A percentile compares a stretch with the other conserved stretches of the same genome.
Evolutionary conservation across 2,329 filamentous ascomycete species (phyloP).

Genomic region (Alternaria brassicicola): DNA sequence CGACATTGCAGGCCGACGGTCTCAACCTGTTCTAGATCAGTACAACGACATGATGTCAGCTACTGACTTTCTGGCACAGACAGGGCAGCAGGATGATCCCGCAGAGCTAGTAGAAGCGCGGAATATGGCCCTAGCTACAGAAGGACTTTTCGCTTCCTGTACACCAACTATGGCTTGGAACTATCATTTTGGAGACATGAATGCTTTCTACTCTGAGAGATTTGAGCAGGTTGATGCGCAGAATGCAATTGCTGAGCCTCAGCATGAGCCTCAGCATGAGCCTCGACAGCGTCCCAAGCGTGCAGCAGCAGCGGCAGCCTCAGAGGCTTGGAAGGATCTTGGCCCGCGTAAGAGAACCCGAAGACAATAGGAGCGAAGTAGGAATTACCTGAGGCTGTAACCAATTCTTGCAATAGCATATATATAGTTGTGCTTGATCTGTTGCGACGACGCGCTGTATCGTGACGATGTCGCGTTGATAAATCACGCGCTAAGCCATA

Average conservation of each 20-base stretch:
- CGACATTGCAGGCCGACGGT: slow-evolving; percentile 6
- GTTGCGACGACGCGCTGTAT: neutral
- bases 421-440: neutral
- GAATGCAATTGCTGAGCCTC: slow-evolving; percentile 14
- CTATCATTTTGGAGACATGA: slow-evolving; percentile 23
- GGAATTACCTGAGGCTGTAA: too few species aligned
- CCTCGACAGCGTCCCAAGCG: too few species aligned
- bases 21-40: slow-evolving; percentile 16
- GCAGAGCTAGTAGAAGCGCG: slow-evolving; percentile 17
- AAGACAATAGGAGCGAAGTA: too few species aligned
- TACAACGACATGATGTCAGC: slow-evolving; percentile 19
- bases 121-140: slow-evolving; percentile 16
- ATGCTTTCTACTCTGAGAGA: slow-evolving; percentile 23
- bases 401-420: too few species aligned
- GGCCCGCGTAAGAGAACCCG: slow-evolving; percentile 11
- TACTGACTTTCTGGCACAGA: slow-evolving; percentile 18
- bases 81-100: slow-evolving; percentile 16
- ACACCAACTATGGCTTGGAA: slow-evolving; percentile 22
- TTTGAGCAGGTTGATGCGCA: slow-evolving; percentile 17
- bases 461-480: neutral
- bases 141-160: slow-evolving; percentile 14
- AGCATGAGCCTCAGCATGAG: neutral
- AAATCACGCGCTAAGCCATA: neutral
- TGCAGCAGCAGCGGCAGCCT: slow-evolving; percentile 12
- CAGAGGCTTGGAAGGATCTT: slow-evolving; percentile 14